Conservation (phyloP, 2,329 filamentous ascomycete species). For the Leptographium lundbergii region DNA sequence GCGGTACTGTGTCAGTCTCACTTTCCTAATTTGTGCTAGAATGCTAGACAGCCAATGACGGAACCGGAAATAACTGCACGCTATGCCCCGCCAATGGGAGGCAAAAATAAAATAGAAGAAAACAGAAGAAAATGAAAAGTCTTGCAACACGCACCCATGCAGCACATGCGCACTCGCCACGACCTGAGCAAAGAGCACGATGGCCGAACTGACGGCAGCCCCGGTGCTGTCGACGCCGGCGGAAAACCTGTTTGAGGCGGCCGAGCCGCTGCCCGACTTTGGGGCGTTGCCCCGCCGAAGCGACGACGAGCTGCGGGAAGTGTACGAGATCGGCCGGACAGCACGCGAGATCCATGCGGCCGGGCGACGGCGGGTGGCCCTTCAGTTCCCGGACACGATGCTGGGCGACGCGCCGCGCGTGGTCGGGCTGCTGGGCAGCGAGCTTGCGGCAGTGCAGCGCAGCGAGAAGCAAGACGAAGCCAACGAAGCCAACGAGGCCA, state of each 20-base stretch:
- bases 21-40: not conserved
- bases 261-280: constrained; percentile 22
- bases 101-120: not conserved
- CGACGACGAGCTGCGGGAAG: constrained; percentile 58
- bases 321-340: constrained; percentile 80
- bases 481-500: constrained; percentile 15
- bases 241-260: constrained; percentile 43
- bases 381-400: constrained; percentile 97
- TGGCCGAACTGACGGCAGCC: constrained; percentile 37
- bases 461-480: constrained; percentile 2
- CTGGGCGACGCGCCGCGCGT: constrained; percentile 74
- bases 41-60: not conserved
- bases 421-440: constrained; percentile 44
- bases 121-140: not conserved
- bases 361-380: constrained; percentile 62
- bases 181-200: constrained; percentile 13
- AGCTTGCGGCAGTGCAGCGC: constrained; percentile 15
- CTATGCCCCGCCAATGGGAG: not conserved
- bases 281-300: constrained; percentile 22
- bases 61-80: not conserved
- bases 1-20: not conserved
- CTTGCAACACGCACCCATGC: not conserved
- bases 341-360: constrained; percentile 60
- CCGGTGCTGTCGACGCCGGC: constrained; percentile 54
- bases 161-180: not conserved